Percentiles rank a stretch among this genome's conserved stretches.
Conservation (phyloP, 495 filamentous ascomycete genomes). For the Hypoxylon perforatum region DNA sequence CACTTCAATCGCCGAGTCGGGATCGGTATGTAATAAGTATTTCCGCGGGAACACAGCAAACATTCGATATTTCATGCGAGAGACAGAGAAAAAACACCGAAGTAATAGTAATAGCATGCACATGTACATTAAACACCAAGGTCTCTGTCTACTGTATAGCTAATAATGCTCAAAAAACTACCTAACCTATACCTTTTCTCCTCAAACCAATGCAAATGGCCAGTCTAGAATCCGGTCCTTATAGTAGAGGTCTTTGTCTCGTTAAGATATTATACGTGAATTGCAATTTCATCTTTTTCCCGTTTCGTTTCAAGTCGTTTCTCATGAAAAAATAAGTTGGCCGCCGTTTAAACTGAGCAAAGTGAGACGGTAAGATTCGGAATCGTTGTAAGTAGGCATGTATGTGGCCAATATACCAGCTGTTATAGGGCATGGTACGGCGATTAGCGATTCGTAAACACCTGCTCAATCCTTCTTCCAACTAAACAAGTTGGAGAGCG, state of each 20-base stretch:
- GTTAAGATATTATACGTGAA: neutral
- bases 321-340: slow-evolving; percentile 15
- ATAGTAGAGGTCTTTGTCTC: slow-evolving; percentile 16
- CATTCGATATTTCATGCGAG: no score
- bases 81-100: no score
- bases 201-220: slow-evolving; percentile 22
- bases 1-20: neutral
- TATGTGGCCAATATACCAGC: no score
- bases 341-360: no score
- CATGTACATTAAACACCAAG: no score
- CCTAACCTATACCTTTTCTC: neutral
- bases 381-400: no score
- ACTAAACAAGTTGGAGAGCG: slow-evolving; percentile 37
- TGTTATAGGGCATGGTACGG: neutral
- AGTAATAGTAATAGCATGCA: no score
- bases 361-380: no score
- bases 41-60: no score
- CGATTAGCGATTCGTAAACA: no score
- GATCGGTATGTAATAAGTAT: no score
- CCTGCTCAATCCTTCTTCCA: slow-evolving; percentile 43
- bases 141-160: neutral
- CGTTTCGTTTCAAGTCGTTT: neutral
- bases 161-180: neutral
- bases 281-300: neutral
- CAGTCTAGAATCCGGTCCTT: slow-evolving; percentile 34